A percentile compares a stretch with the other conserved stretches of the same genome.
phyloP scores from a whole-genome alignment of 352 stramenopile species.

The Achlya hypogyna region DNA sequence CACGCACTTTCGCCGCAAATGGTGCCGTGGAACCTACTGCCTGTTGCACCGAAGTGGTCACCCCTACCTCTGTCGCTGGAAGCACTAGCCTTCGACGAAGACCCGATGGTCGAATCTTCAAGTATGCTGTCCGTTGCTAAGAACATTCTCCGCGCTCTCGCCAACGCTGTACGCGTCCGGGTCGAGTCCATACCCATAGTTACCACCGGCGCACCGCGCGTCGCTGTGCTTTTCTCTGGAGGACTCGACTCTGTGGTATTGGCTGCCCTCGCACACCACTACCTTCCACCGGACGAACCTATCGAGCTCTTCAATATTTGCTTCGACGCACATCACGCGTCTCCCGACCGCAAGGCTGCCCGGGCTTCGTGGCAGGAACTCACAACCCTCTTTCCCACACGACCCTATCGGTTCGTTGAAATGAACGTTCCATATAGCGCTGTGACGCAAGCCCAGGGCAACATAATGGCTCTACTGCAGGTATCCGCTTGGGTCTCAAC shows the following conservation, averaged over 20 bases:
- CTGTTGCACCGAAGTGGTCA: too few species aligned
- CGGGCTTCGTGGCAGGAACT: constrained; percentile 79
- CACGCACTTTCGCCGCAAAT: too few species aligned
- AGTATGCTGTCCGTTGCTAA: constrained; percentile 29
- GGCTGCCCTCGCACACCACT: constrained; percentile 80
- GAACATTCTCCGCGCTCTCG: constrained; percentile 58
- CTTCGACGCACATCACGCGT: constrained; percentile 75
- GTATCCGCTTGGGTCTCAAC: too few species aligned
- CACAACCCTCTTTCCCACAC: constrained; percentile 63
- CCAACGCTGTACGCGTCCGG: constrained; percentile 68
- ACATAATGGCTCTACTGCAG: constrained; percentile 69
- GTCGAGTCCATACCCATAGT: constrained; percentile 50
- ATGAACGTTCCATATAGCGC: constrained; percentile 73
- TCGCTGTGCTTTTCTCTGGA: constrained; percentile 94
- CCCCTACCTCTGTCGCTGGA: background rate
- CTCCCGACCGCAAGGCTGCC: constrained; percentile 88
- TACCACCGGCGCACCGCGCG: constrained; percentile 22
- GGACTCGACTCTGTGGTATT: constrained; percentile 95
- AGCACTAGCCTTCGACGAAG: constrained; percentile 21
- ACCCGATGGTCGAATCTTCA: background rate
- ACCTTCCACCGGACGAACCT: constrained; percentile 42
- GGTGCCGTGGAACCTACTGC: too few species aligned
- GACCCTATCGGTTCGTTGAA: constrained; percentile 76
- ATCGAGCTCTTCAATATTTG: constrained; percentile 94
- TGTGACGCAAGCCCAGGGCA: constrained; percentile 49